Evolutionary conservation across 768 basidiomycete genomes (phyloP).

Genomic region (Peribolospora baueri): DNA sequence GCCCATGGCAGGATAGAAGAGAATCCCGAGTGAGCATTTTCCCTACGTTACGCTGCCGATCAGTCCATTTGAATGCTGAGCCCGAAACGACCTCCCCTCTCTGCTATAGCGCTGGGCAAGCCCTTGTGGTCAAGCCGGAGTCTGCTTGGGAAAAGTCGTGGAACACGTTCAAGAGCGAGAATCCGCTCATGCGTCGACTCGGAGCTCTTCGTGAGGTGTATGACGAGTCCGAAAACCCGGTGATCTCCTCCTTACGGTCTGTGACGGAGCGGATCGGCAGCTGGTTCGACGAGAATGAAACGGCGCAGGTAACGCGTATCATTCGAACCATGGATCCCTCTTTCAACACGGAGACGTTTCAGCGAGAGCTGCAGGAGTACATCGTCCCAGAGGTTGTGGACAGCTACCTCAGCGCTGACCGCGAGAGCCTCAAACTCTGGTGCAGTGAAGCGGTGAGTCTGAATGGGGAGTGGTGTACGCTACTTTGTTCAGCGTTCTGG

Average conservation of each 20-base stretch:
- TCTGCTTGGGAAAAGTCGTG: background rate
- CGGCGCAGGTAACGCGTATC: constrained; percentile 69
- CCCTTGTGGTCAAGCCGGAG: background rate
- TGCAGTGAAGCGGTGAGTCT: constrained; percentile 73
- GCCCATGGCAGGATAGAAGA: constrained; percentile 30
- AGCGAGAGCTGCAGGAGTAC: constrained; percentile 77
- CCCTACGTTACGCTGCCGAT: background rate
- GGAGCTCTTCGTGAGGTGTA: constrained; percentile 30
- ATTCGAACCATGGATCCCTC: constrained; percentile 71
- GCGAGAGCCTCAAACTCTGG: constrained; percentile 64
- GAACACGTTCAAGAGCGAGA: background rate
- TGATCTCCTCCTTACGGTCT: constrained; percentile 52
- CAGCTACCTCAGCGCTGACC: constrained; percentile 75
- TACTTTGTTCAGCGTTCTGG: too few relatives aligned
- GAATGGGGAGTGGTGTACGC: background rate
- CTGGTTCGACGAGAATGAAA: constrained; percentile 85
- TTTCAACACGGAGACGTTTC: constrained; percentile 66
- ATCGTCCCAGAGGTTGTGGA: constrained; percentile 96
- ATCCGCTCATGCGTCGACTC: constrained; percentile 2
- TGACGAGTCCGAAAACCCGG: constrained; percentile 79
- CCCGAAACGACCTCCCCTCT: background rate
- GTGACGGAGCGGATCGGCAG: constrained; percentile 66
- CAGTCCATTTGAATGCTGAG: background rate
- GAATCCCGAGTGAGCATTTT: constrained; percentile 46
- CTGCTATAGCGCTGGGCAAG: background rate